Evolutionary conservation across 805 yeast genomes (phyloP).

Genomic region (Cyberlindnera euphorbiiphila): DNA sequence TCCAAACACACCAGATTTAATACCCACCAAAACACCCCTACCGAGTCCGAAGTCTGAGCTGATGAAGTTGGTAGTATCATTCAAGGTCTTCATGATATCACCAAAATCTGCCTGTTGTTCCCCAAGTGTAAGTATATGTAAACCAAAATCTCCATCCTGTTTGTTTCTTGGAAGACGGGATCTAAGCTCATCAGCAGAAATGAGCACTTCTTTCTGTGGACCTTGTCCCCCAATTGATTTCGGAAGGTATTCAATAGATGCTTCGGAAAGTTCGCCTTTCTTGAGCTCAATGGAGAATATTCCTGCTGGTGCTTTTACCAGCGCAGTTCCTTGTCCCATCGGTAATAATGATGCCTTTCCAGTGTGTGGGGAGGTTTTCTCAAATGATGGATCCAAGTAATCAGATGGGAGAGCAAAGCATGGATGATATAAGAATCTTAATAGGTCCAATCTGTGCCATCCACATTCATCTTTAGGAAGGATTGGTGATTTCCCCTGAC

Average conservation of each 20-base stretch:
- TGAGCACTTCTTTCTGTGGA: slow-evolving; percentile 45
- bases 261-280: slow-evolving; percentile 41
- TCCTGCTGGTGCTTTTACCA: slow-evolving; percentile 57
- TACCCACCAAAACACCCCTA: slow-evolving; percentile 36
- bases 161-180: slow-evolving; percentile 30
- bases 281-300: slow-evolving; percentile 69
- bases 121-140: slow-evolving; percentile 57
- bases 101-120: slow-evolving; percentile 53
- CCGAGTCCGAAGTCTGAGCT: slow-evolving; percentile 39
- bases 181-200: slow-evolving; percentile 47
- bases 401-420: slow-evolving; percentile 72
- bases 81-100: slow-evolving; percentile 36
- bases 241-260: slow-evolving; percentile 61
- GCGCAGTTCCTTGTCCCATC: slow-evolving; percentile 39
- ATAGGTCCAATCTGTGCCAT: slow-evolving; percentile 81
- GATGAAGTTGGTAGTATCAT: slow-evolving; percentile 16
- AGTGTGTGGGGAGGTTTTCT: slow-evolving; percentile 26
- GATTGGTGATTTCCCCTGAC: slow-evolving; percentile 46
- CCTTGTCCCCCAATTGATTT: slow-evolving; percentile 54
- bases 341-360: slow-evolving; percentile 46
- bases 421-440: slow-evolving; percentile 78
- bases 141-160: slow-evolving; percentile 35
- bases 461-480: slow-evolving; percentile 65
- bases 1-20: slow-evolving; percentile 36
- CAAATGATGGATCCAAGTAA: slow-evolving; percentile 40